These are phyloP conservation scores for Stagonosporopsis vannaccii DNA, from an alignment of 2,329 filamentous ascomycete genomes.

Conservation along the genomic window DNA sequence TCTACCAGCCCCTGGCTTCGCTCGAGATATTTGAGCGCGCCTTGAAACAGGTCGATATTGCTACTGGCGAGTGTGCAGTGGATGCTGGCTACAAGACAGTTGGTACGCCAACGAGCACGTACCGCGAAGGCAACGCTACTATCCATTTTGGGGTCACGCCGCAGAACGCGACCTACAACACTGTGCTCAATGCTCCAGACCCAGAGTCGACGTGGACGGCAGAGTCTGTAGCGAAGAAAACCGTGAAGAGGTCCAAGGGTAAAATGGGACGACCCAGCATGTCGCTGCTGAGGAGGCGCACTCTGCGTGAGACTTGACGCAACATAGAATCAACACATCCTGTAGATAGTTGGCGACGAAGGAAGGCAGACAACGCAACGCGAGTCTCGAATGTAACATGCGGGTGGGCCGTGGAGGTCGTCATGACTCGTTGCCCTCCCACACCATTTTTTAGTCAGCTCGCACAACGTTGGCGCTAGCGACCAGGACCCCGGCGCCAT, in stretches of 20 bases:
- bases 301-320: neutral
- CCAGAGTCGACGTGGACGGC: conserved; percentile 41
- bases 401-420: neutral
- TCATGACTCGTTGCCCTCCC: conserved; percentile 6
- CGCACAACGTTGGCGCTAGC: conserved; percentile 20
- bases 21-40: conserved; percentile 60
- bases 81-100: conserved; percentile 41
- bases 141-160: conserved; percentile 55
- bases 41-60: conserved; percentile 58
- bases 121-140: conserved; percentile 55
- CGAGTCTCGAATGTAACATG: conserved; percentile 1
- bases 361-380: neutral
- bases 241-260: conserved; percentile 27
- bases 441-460: conserved; percentile 17
- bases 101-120: conserved; percentile 48
- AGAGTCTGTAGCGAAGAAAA: conserved; percentile 19
- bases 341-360: neutral
- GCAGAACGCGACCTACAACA: conserved; percentile 58
- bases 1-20: conserved; percentile 61
- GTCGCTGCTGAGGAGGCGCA: conserved; percentile 26
- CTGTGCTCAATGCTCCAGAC: conserved; percentile 53
- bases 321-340: neutral
- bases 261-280: conserved; percentile 27
- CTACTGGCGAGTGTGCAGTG: conserved; percentile 52
- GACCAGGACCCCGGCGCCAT: neutral